phyloP scores from a whole-genome alignment of 208 protist species.

The Wallacemonas sp. region DNA sequence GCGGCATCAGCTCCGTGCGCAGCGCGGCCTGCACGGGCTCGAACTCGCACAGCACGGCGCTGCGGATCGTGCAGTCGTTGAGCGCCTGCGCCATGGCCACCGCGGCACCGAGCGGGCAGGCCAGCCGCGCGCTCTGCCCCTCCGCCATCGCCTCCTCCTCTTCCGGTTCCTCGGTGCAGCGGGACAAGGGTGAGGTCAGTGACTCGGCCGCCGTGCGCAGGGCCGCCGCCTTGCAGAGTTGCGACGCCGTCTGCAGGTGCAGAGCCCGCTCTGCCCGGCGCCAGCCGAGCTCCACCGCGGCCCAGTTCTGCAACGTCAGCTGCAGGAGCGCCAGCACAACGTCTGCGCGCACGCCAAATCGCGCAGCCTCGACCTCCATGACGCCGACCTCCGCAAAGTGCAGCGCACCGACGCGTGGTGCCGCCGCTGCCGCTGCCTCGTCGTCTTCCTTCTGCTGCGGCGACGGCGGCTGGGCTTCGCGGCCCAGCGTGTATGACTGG shows the following conservation, averaged over 20 bases:
- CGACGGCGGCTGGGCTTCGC: no score
- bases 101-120: conserved; percentile 7
- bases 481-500: no score
- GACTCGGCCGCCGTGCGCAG: no score
- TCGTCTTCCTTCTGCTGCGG: no score
- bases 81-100: conserved; percentile 19
- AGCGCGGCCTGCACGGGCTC: conserved; percentile 13
- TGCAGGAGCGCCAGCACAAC: conserved; percentile 36
- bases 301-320: conserved; percentile 65
- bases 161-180: no score
- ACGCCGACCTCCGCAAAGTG: not conserved
- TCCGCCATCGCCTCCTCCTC: no score
- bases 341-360: conserved; percentile 2
- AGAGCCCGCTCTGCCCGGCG: conserved; percentile 9
- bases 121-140: not conserved
- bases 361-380: not conserved
- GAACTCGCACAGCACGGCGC: conserved; percentile 27
- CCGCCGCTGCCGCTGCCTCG: no score
- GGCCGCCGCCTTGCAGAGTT: no score
- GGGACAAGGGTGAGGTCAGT: no score
- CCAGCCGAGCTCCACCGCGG: conserved; percentile 40
- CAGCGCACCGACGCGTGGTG: no score
- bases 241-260: not conserved
- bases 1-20: not conserved
- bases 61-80: conserved; percentile 21